Evolutionary conservation across 352 stramenopile genomes (phyloP).

Genomic region (Phytophthora pinifolia): DNA sequence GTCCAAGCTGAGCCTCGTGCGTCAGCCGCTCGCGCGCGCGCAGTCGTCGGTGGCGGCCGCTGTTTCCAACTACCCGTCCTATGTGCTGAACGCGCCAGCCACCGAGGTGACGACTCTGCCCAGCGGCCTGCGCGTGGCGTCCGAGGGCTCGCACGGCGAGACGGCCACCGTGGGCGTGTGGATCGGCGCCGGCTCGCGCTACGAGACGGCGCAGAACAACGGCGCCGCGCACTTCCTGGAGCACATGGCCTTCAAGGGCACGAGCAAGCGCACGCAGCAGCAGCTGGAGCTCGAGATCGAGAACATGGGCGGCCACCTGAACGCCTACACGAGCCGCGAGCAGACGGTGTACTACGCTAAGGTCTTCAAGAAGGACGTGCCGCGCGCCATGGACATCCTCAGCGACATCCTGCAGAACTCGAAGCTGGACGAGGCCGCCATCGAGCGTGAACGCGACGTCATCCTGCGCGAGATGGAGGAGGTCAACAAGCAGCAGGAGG

Average conservation of each 20-base stretch:
- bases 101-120: constrained; percentile 97
- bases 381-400: constrained; percentile 97
- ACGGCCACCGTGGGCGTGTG: constrained; percentile 98
- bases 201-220: constrained; percentile 99
- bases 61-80: constrained; percentile 82
- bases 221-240: constrained; percentile 99
- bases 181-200: constrained; percentile 96
- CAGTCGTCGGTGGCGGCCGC: constrained; percentile 69
- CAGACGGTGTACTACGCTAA: constrained; percentile 99
- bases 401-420: constrained; percentile 99
- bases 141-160: constrained; percentile 95
- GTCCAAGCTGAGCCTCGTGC: constrained; percentile 60
- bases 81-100: constrained; percentile 92
- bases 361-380: constrained; percentile 99
- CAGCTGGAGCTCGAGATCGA: constrained; percentile 99
- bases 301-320: constrained; percentile 99
- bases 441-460: constrained; percentile 98
- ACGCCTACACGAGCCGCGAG: constrained; percentile 99
- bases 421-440: constrained; percentile 95
- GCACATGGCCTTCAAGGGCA: constrained; percentile 99
- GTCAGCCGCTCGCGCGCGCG: constrained; percentile 60
- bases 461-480: constrained; percentile 99
- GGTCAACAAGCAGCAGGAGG: constrained; percentile 98
- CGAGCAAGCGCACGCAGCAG: constrained; percentile 95
- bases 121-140: constrained; percentile 98